Evolutionary conservation across 108 stramenopile species (phyloP).

Genomic region (Nitzschia putrida): DNA sequence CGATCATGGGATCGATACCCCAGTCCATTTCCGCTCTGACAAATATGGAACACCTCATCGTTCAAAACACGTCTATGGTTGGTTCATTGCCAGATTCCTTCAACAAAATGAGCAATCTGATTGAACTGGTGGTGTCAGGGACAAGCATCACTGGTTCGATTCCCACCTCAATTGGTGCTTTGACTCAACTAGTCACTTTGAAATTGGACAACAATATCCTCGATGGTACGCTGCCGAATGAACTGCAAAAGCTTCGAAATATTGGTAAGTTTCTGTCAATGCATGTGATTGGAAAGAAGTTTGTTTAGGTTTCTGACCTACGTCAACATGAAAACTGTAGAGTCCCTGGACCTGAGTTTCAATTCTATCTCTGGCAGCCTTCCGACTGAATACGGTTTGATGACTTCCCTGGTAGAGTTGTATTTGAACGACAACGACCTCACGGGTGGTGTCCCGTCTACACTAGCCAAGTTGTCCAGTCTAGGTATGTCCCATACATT

Average conservation of each 20-base stretch:
- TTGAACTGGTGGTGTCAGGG: constrained; percentile 50
- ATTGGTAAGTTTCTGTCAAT: constrained; percentile 13
- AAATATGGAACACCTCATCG: constrained; percentile 15
- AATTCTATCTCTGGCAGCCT: constrained; percentile 11
- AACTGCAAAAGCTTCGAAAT: constrained; percentile 25
- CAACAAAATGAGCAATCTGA: constrained; percentile 43
- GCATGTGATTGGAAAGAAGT: not conserved
- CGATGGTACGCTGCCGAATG: constrained; percentile 36
- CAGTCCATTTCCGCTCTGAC: constrained; percentile 32
- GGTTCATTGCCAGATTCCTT: constrained; percentile 66
- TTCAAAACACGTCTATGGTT: constrained; percentile 35
- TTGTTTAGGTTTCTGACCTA: not conserved
- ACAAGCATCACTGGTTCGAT: constrained; percentile 59
- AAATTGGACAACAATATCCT: constrained; percentile 25
- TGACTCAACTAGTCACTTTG: constrained; percentile 43
- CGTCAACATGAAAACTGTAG: not conserved
- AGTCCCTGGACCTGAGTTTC: constrained; percentile 12
- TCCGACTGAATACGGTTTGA: constrained; percentile 5
- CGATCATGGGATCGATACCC: constrained; percentile 27
- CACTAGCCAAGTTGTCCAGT: constrained; percentile 6
- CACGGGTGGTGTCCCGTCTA: constrained; percentile 17
- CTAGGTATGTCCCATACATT: not conserved
- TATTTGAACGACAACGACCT: constrained; percentile 24
- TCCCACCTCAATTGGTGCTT: constrained; percentile 55
- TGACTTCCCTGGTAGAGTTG: constrained; percentile 19